Percentiles rank a stretch among this genome's conserved stretches.
Conservation (phyloP, 2,329 filamentous ascomycete species). For the Chaetomium globosum region DNA sequence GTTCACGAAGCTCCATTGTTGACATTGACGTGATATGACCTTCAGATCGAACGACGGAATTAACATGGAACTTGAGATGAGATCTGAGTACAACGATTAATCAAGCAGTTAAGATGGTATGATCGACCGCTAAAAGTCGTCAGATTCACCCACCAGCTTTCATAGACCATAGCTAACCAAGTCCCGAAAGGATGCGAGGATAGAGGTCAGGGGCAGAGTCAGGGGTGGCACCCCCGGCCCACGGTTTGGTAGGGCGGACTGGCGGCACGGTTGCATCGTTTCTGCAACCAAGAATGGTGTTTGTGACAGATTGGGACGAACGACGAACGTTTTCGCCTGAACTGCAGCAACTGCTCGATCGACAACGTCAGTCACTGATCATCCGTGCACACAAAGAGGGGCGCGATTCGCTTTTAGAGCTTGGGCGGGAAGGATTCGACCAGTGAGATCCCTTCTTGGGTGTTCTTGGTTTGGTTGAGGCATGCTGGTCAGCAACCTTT, state of each 20-base stretch:
- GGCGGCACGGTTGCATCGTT: neutral
- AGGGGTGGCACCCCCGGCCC: neutral
- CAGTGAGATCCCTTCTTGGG: neutral
- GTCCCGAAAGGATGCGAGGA: neutral
- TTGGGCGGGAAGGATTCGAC: neutral
- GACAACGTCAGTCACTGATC: neutral
- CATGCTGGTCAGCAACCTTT: neutral
- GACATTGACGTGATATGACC: neutral
- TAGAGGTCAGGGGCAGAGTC: conserved; percentile 8
- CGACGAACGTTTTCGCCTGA: neutral
- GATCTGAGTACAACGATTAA: neutral
- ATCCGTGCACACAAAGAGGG: neutral
- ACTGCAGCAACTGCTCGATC: conserved; percentile 4
- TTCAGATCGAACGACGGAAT: neutral
- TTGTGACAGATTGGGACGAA: neutral
- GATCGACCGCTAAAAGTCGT: conserved; percentile 1
- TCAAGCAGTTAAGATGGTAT: neutral
- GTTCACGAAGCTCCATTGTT: neutral
- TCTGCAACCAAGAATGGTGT: conserved; percentile 1
- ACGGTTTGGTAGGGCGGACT: neutral
- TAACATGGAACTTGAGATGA: neutral
- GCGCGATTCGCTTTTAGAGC: neutral
- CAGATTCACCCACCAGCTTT: neutral
- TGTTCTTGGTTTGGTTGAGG: neutral
- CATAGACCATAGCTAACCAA: neutral